These are phyloP conservation scores for Ceratocystis eucalypticola DNA, from an alignment of 2,329 filamentous ascomycete genomes.

Conservation along the genomic window DNA sequence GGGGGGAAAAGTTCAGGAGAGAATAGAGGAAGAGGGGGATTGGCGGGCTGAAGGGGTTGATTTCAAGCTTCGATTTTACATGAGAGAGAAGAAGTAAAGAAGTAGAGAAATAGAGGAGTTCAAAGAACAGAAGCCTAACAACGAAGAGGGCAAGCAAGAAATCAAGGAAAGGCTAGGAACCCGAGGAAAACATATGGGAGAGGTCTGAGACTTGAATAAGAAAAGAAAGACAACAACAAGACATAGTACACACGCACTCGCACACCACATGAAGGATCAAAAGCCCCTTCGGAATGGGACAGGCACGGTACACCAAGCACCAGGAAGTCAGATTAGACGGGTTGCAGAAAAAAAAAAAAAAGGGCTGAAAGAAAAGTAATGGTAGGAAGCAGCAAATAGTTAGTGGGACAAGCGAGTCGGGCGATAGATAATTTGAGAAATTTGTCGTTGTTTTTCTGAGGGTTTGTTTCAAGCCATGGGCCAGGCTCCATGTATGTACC, in stretches of 20 bases:
- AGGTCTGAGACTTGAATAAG: background rate
- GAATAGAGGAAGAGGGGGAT: background rate
- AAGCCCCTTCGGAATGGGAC: background rate
- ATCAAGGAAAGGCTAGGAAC: background rate
- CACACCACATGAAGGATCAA: background rate
- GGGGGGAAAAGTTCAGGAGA: background rate
- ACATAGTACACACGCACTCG: background rate
- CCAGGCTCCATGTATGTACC: background rate
- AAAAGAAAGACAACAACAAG: background rate
- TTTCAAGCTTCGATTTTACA: background rate
- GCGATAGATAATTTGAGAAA: background rate
- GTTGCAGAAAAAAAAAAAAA: background rate
- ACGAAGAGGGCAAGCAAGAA: background rate
- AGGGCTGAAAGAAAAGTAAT: background rate
- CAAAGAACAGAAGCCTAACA: background rate
- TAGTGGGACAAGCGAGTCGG: background rate
- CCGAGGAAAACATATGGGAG: background rate
- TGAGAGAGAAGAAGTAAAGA: background rate
- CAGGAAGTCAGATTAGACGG: slow-evolving; percentile 1
- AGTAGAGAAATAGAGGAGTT: background rate
- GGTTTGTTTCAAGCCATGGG: background rate
- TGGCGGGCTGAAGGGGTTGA: background rate
- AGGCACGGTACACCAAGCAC: background rate
- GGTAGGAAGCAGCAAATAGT: too few species aligned
- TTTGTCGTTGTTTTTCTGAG: background rate